phyloP scores from a whole-genome alignment of 2,329 filamentous ascomycete species.

The Colletotrichum agaves region DNA sequence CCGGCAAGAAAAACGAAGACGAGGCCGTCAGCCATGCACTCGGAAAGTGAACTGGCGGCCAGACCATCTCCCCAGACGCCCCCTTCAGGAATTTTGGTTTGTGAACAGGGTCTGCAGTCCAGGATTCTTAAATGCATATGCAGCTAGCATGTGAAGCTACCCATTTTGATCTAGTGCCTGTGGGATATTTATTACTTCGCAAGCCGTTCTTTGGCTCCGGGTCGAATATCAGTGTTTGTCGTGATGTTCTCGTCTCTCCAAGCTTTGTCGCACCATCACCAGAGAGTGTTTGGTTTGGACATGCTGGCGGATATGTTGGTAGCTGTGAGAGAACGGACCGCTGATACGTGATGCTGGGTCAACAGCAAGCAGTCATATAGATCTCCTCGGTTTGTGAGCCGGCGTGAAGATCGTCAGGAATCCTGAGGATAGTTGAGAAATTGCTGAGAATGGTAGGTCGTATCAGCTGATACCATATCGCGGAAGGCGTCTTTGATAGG shows the following conservation, averaged over 20 bases:
- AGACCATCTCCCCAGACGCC: constrained; percentile 10
- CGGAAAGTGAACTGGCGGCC: constrained; percentile 3
- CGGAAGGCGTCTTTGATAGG: constrained; percentile 12
- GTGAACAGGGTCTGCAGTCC: background rate
- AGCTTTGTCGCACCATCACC: constrained; percentile 6
- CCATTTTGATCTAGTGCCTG: constrained; percentile 25
- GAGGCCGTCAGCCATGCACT: constrained; percentile 7
- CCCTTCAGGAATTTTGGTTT: background rate
- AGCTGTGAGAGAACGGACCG: constrained; percentile 9
- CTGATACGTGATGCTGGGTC: constrained; percentile 21
- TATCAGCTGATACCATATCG: constrained; percentile 22
- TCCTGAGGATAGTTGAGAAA: background rate
- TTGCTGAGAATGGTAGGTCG: constrained; percentile 30
- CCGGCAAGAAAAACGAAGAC: constrained; percentile 15
- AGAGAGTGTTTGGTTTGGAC: background rate
- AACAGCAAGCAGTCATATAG: constrained; percentile 30
- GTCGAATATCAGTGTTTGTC: constrained; percentile 3
- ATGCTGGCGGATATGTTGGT: background rate
- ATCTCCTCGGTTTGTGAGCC: constrained; percentile 33
- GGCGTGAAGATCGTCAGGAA: constrained; percentile 26
- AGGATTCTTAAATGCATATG: constrained; percentile 13
- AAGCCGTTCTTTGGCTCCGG: background rate
- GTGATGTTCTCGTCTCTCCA: background rate
- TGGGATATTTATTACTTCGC: constrained; percentile 28
- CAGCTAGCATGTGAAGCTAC: background rate